Evolutionary conservation across 1,284 basidiomycete species (phyloP).

Genomic region (Ceratobasidium sp.): DNA sequence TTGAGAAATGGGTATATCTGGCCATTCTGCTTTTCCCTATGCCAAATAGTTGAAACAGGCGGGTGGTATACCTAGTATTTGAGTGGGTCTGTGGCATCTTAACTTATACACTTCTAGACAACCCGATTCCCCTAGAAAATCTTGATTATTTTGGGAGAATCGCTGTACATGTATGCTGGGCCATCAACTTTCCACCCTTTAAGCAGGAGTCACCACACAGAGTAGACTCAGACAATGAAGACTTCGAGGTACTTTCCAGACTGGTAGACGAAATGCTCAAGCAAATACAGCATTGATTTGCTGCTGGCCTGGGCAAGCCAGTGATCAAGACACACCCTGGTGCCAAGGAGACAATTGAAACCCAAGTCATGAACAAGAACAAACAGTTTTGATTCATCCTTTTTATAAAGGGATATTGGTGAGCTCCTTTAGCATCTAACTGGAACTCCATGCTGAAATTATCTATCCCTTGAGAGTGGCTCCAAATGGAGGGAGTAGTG

Average conservation of each 20-base stretch:
- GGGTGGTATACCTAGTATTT: not conserved
- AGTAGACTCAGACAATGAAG: not conserved
- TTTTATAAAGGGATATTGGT: slow-evolving; percentile 10
- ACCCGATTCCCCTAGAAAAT: not conserved
- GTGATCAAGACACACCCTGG: not conserved
- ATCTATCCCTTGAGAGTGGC: not conserved
- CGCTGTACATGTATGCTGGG: not conserved
- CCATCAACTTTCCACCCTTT: too few relatives aligned
- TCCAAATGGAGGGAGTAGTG: not conserved
- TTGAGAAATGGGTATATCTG: not conserved
- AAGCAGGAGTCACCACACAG: not conserved
- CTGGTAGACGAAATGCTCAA: not conserved
- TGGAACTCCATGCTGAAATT: not conserved
- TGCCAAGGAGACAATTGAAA: not conserved
- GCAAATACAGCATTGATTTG: not conserved
- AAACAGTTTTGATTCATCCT: not conserved
- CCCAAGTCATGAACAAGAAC: not conserved
- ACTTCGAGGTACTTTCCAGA: not conserved
- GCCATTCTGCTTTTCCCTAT: not conserved
- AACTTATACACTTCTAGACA: not conserved
- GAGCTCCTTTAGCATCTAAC: not conserved
- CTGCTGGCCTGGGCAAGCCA: not conserved
- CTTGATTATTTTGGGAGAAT: not conserved
- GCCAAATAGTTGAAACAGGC: not conserved
- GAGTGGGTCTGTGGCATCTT: not conserved